Evolutionary conservation across 2,329 filamentous ascomycete species (phyloP).

Genomic region (Uncinocarpus reesii): DNA sequence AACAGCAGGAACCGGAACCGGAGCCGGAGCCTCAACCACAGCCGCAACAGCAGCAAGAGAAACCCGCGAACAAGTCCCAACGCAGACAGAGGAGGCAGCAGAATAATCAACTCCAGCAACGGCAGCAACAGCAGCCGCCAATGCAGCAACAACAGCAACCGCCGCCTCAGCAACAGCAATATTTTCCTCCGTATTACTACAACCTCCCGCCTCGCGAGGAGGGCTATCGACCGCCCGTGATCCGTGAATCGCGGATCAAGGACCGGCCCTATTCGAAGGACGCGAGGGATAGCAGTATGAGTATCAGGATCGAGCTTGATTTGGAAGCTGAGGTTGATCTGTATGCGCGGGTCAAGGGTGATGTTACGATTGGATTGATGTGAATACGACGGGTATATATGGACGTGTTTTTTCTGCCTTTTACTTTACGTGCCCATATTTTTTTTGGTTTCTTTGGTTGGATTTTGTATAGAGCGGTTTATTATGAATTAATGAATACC

Average conservation of each 20-base stretch:
- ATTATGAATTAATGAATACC: too few relatives aligned
- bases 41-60: background rate
- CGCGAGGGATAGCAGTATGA: slow-evolving; percentile 31
- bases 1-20: slow-evolving; percentile 1
- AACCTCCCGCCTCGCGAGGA: slow-evolving; percentile 1
- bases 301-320: slow-evolving; percentile 37
- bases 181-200: slow-evolving; percentile 1
- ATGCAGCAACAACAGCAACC: slow-evolving; percentile 8
- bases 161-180: slow-evolving; percentile 2
- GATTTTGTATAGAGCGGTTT: too few relatives aligned
- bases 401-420: too few relatives aligned
- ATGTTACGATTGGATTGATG: slow-evolving; percentile 13
- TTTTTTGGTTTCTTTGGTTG: too few relatives aligned
- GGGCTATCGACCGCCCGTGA: slow-evolving; percentile 2
- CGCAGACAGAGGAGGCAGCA: background rate
- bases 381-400: background rate
- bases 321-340: slow-evolving; percentile 13
- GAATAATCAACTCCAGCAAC: background rate
- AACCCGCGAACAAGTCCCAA: background rate
- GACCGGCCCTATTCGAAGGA: slow-evolving; percentile 30
- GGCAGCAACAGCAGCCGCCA: background rate
- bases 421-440: too few relatives aligned
- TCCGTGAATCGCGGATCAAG: slow-evolving; percentile 30
- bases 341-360: slow-evolving; percentile 13
- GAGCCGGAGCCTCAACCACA: background rate